Percentiles rank a stretch among this genome's conserved stretches.
Evolutionary conservation across 2,329 filamentous ascomycete genomes (phyloP).

Genomic region (Polytolypa hystricis): DNA sequence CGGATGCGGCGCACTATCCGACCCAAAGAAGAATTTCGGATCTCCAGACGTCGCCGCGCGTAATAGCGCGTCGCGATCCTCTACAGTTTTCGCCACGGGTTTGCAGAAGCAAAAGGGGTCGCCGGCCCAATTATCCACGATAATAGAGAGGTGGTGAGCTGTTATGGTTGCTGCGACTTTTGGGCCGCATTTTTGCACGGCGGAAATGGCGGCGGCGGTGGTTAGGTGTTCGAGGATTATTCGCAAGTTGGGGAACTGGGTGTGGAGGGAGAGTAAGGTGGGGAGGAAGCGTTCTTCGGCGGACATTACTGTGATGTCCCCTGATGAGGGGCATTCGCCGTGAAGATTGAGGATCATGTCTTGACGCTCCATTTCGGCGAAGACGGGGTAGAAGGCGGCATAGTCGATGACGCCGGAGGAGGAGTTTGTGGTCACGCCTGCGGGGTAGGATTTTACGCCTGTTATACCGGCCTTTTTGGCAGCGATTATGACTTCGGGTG

Average conservation of each 20-base stretch:
- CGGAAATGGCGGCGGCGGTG: conserved; percentile 66
- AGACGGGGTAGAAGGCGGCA: conserved; percentile 46
- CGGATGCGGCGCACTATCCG: conserved; percentile 61
- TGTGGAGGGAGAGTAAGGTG: conserved; percentile 61
- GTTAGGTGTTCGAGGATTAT: conserved; percentile 73
- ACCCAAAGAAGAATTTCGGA: conserved; percentile 53
- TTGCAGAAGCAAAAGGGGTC: conserved; percentile 74
- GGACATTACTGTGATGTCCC: conserved; percentile 49
- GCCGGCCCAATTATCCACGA: conserved; percentile 61
- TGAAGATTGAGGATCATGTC: conserved; percentile 86
- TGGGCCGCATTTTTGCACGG: conserved; percentile 64
- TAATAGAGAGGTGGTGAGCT: conserved; percentile 73
- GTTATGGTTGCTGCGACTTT: conserved; percentile 71
- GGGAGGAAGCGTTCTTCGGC: conserved; percentile 72
- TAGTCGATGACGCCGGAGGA: conserved; percentile 38
- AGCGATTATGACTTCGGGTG: conserved; percentile 57
- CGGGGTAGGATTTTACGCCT: conserved; percentile 47
- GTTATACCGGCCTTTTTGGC: conserved; percentile 61
- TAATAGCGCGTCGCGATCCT: conserved; percentile 61
- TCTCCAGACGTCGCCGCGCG: conserved; percentile 44
- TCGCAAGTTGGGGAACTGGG: conserved; percentile 51
- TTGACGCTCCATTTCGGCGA: conserved; percentile 78
- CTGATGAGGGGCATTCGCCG: conserved; percentile 61
- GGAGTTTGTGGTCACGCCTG: conserved; percentile 49
- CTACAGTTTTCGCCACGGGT: conserved; percentile 60